Evolutionary conservation across 805 yeast genomes (phyloP), one percentile per base, ranked within the genome.

Genomic region (Clavispora carvajalis): DNA sequence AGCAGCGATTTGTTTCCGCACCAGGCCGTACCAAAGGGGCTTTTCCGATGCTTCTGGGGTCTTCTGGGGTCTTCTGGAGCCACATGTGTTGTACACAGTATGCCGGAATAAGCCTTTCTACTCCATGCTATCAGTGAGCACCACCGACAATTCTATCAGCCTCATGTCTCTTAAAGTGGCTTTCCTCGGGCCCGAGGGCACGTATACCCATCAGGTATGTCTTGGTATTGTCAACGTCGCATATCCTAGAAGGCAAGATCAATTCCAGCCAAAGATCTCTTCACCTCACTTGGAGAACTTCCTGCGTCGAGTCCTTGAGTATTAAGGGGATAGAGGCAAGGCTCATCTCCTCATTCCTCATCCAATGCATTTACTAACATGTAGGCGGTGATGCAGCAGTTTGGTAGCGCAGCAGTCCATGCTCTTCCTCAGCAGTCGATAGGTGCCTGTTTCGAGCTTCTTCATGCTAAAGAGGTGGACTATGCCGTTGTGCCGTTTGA

Each of bases 101-200:
- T 28, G 10, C 17, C 15, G 19, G 31, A 28, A 15, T 19, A 13
- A 5, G 3, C 19, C n/a, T 28, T 7, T 28, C 15, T 28, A 28
- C 31, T 19, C 19, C 16, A 15, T 28, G 8, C 5, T 9, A 13
- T 25, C n/a, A 16, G 29, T 6, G n/a, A 24, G 26, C 12, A 16
- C 13, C 16, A 15, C 15, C 31, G 19, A 28, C 18, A 10, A 7
- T 12, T 28, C 8, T 10, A 12, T n/a, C 10, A n/a, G n/a, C 34
- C 33, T 30, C 23, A 29, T 38, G 40, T 35, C 36, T 15, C 25
- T 34, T 16, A 77, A 67, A 50, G 81, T 85, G 3, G 88, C 86
- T 3, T 91, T 77, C 54, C 63, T 91, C 38, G 99, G 98, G 0
- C 99, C 99, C 0, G 69, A 69, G 37, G 97, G 97, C 2, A 91